These are phyloP conservation scores for Fomitopsis pinicola DNA, from an alignment of 1,284 basidiomycete species.

Conservation along the genomic window DNA sequence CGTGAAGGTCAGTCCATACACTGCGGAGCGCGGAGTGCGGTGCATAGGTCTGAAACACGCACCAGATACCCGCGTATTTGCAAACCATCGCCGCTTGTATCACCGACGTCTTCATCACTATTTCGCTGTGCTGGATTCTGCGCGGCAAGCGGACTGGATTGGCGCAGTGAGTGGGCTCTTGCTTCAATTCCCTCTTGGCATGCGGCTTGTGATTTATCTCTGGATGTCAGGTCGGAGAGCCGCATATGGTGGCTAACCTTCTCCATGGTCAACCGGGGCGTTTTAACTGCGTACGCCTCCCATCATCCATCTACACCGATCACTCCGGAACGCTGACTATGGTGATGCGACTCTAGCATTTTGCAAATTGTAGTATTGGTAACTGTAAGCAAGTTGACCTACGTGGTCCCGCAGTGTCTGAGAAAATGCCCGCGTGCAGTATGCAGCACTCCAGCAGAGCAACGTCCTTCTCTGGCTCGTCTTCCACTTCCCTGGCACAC, in stretches of 20 bases:
- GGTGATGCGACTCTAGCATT: neutral
- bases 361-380: neutral
- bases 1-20: neutral
- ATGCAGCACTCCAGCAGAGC: neutral
- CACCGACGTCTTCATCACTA: neutral
- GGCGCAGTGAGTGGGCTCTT: neutral
- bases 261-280: neutral
- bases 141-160: neutral
- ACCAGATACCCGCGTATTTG: neutral
- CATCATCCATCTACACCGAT: neutral
- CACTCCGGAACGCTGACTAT: neutral
- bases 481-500: neutral
- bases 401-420: neutral
- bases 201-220: neutral
- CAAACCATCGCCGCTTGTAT: neutral
- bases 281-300: neutral
- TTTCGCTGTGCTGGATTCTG: neutral
- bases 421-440: neutral
- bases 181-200: neutral
- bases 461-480: neutral
- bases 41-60: neutral
- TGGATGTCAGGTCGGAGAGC: neutral
- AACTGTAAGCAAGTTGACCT: neutral
- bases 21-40: neutral
- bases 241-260: neutral